Percentiles rank a stretch among this genome's conserved stretches.
phyloP scores from a whole-genome alignment of 106 monocot species.

The Dioscorea zingiberensis region DNA sequence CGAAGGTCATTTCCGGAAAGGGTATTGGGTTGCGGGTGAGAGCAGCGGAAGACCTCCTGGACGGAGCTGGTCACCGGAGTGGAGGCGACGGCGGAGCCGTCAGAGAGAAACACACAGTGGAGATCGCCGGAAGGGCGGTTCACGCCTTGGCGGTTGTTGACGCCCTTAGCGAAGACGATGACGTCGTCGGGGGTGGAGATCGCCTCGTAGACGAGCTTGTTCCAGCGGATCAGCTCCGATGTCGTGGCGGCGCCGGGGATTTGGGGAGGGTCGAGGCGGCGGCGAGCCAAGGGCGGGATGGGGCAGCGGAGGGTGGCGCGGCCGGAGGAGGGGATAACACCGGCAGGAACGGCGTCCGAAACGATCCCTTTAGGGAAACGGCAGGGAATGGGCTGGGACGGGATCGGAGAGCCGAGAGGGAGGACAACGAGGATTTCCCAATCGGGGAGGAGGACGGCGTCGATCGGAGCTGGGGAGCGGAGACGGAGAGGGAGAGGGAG shows the following conservation, averaged over 20 bases:
- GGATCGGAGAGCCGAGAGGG: background rate
- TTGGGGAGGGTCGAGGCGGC: constrained; percentile 24
- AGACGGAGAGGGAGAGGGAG: background rate
- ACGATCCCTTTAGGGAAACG: constrained; percentile 34
- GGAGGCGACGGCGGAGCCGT: constrained; percentile 2
- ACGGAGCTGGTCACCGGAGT: constrained; percentile 42
- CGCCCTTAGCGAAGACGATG: constrained; percentile 77
- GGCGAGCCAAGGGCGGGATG: constrained; percentile 27
- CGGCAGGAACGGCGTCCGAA: constrained; percentile 33
- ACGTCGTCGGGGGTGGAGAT: constrained; percentile 47
- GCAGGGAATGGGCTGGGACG: constrained; percentile 23
- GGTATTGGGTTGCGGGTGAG: constrained; percentile 17
- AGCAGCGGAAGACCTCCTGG: constrained; percentile 84
- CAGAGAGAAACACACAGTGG: constrained; percentile 36
- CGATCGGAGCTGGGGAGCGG: background rate
- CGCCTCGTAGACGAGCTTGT: constrained; percentile 50
- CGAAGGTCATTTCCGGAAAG: background rate
- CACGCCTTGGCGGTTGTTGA: constrained; percentile 35
- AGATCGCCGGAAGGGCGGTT: constrained; percentile 26
- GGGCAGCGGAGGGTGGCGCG: constrained; percentile 29
- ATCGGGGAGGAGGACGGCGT: constrained; percentile 57
- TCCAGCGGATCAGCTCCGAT: constrained; percentile 41
- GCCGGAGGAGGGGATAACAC: constrained; percentile 17
- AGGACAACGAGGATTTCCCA: constrained; percentile 56
- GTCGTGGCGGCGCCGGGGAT: constrained; percentile 12